Base-by-base conservation (phyloP, 345 rosid genomes). In the Iberis pinnata region DNA sequence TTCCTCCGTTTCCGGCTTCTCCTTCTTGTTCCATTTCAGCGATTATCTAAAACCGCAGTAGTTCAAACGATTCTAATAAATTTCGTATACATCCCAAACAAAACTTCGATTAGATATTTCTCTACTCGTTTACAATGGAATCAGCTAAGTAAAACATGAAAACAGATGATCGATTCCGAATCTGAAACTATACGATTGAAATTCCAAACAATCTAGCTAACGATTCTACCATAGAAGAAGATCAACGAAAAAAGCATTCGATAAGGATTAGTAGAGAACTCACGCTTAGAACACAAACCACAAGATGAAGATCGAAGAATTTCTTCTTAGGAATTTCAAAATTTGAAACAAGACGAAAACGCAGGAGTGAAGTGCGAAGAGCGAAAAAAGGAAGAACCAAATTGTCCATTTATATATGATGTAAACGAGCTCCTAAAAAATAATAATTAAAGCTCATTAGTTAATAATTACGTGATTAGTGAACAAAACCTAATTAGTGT, bases 1-100 rank as follows among this genome's bases (percentile, higher is more conserved):
- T 26, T 36, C 47, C 60, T 65, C 71, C 81, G 43, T 61, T 50
- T 51, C 73, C 73, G 2, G 17, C 42, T 59, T 57, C 79, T 4
- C 25, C 67, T 39, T 75, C 79, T 4, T 29, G 65, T 39, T 75
- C 89, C 87, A 80, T 79, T 45, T 63, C 60, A 50, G 38, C 5
- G 44, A 42, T 47, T 8, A 38, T n/a, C 22, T 7, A 41, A 29
- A 47, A 47, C 61, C 60, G 56, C 56, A 66, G 2, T 10, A 24
- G 12, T n/a, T 39, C 8, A 9, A 33, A 51, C 55, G 50, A 60
- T 46, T 13, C 32, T 44, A 46, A 58, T 44, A 4, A 45, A 20
- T 9, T 48, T 56, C 51, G 46, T 45, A 18, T 37, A 55, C 27
- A 47, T 46, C 16, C 12, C 18, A 0, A 41, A 56, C 38, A 56